phyloP scores from a whole-genome alignment of 352 stramenopile species.

The Hyaloperonospora arabidopsidis region DNA sequence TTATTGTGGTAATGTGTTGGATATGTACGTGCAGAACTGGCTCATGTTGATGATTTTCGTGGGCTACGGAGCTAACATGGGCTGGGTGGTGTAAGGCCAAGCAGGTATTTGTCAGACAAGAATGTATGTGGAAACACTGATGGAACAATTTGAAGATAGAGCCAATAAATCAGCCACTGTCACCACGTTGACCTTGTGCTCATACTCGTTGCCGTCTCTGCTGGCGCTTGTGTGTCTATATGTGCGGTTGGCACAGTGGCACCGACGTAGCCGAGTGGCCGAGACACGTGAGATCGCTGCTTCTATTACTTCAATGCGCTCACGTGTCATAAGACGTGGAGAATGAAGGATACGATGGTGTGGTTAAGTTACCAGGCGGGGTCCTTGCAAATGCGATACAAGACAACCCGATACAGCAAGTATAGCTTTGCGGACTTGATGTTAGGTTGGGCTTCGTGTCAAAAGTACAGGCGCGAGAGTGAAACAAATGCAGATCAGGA shows the following conservation, averaged over 20 bases:
- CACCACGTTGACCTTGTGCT: slow-evolving; percentile 70
- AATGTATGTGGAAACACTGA: slow-evolving; percentile 37
- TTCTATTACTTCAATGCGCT: slow-evolving; percentile 50
- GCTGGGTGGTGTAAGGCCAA: slow-evolving; percentile 56
- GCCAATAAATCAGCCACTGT: slow-evolving; percentile 51
- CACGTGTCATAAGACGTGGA: slow-evolving; percentile 37
- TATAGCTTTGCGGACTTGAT: slow-evolving; percentile 65
- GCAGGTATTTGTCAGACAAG: slow-evolving; percentile 40
- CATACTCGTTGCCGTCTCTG: slow-evolving; percentile 30
- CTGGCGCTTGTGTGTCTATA: slow-evolving; percentile 46
- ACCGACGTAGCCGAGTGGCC: slow-evolving; percentile 40
- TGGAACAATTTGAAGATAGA: slow-evolving; percentile 42
- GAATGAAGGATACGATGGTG: slow-evolving; percentile 45
- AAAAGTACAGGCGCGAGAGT: slow-evolving; percentile 44
- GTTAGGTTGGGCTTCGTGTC: slow-evolving; percentile 56
- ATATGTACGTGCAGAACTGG: slow-evolving; percentile 28
- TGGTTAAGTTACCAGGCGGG: slow-evolving; percentile 53
- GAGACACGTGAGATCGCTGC: slow-evolving; percentile 50
- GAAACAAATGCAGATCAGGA: slow-evolving; percentile 23
- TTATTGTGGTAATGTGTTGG: neutral
- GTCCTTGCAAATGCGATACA: slow-evolving; percentile 64
- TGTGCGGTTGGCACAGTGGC: slow-evolving; percentile 61
- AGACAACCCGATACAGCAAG: slow-evolving; percentile 49
- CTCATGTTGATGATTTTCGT: slow-evolving; percentile 55
- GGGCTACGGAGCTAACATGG: slow-evolving; percentile 47